Conservation (phyloP, 106 monocot genomes). For the Dactylorhiza incarnata region DNA sequence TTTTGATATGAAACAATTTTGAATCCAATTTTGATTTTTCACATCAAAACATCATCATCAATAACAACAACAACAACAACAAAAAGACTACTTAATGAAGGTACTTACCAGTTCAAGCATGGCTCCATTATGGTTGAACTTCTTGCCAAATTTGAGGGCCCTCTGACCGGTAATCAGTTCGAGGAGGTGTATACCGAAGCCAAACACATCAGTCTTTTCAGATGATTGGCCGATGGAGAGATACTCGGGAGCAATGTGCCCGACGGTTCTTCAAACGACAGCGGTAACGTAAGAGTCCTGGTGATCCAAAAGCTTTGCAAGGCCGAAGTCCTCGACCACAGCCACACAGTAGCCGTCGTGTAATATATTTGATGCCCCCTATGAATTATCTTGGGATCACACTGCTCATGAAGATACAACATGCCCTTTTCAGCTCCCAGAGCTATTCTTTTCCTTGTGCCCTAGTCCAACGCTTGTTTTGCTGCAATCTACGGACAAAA, state of each 20-base stretch:
- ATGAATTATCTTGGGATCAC: constrained; percentile 3
- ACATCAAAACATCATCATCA: too few species aligned
- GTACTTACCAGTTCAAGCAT: constrained; percentile 11
- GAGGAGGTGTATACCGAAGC: constrained; percentile 32
- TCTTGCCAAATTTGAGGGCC: constrained; percentile 28
- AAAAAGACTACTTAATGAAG: too few species aligned
- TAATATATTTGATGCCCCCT: constrained; percentile 13
- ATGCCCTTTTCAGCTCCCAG: constrained; percentile 11
- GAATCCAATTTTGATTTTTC: too few species aligned
- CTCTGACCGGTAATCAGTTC: constrained; percentile 29
- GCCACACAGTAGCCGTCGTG: constrained; percentile 13
- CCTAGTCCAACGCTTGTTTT: constrained; percentile 5
- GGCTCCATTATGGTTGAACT: constrained; percentile 25
- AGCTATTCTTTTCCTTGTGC: constrained; percentile 12
- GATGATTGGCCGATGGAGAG: too few species aligned
- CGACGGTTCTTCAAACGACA: constrained; percentile 8
- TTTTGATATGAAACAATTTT: too few species aligned
- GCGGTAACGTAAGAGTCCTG: constrained; percentile 9
- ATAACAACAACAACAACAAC: too few species aligned
- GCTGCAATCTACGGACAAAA: background rate
- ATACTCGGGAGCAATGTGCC: too few species aligned
- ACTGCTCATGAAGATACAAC: background rate
- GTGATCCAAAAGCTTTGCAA: constrained; percentile 16
- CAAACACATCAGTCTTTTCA: too few species aligned
- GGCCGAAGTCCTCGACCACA: constrained; percentile 12